Conservation (phyloP, 2,329 filamentous ascomycete genomes). For the Botrytis deweyae region DNA sequence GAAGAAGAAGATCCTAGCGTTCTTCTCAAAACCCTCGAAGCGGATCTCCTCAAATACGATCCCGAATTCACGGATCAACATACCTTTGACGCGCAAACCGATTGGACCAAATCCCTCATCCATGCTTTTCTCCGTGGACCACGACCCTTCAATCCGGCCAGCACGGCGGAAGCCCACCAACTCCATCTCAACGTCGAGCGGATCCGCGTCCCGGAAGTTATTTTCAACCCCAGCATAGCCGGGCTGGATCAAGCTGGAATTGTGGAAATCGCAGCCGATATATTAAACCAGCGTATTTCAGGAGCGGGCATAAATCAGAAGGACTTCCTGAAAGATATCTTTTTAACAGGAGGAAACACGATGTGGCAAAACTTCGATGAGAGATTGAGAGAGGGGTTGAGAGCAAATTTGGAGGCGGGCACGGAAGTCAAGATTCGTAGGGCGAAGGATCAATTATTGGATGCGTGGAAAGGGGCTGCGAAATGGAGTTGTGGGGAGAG, state of each 20-base stretch:
- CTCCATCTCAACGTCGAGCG: slow-evolving; percentile 95
- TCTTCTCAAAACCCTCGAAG: slow-evolving; percentile 73
- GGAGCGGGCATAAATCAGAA: slow-evolving; percentile 55
- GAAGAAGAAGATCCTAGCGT: slow-evolving; percentile 84
- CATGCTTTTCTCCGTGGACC: slow-evolving; percentile 90
- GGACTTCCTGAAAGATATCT: slow-evolving; percentile 79
- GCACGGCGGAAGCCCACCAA: slow-evolving; percentile 78
- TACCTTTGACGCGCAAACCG: slow-evolving; percentile 85
- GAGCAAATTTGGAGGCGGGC: slow-evolving; percentile 68
- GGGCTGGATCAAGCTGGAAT: slow-evolving; percentile 92
- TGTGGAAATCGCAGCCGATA: slow-evolving; percentile 86
- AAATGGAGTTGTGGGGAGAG: slow-evolving; percentile 67
- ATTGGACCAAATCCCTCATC: slow-evolving; percentile 90
- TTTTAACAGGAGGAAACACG: slow-evolving; percentile 91
- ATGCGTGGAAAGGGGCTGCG: slow-evolving; percentile 93
- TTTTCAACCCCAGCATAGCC: slow-evolving; percentile 90
- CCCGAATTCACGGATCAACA: slow-evolving; percentile 87
- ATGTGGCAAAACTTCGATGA: slow-evolving; percentile 86
- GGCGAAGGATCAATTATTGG: slow-evolving; percentile 73
- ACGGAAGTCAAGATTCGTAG: slow-evolving; percentile 45
- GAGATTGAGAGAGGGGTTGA: slow-evolving; percentile 70
- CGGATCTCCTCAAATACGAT: slow-evolving; percentile 82
- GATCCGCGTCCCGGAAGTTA: slow-evolving; percentile 88
- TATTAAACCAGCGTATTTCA: slow-evolving; percentile 77
- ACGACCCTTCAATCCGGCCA: slow-evolving; percentile 78